Conservation (phyloP, 495 filamentous ascomycete genomes). For the Amorphotheca resinae region DNA sequence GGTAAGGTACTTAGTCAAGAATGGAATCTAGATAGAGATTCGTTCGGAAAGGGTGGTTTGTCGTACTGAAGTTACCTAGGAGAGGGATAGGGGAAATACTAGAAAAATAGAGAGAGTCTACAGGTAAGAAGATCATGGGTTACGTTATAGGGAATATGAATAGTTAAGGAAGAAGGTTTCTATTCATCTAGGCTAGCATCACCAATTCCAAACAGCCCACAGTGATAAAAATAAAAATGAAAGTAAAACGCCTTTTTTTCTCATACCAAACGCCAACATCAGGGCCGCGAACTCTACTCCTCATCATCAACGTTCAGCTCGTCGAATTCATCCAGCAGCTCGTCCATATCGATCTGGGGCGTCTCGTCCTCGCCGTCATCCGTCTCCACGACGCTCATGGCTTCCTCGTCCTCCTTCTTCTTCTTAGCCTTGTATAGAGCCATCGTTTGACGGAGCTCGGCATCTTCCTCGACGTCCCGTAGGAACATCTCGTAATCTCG, state of each 20-base stretch:
- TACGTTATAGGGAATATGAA: too few species aligned
- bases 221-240: too few species aligned
- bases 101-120: too few species aligned
- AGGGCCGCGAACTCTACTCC: slow-evolving; percentile 1
- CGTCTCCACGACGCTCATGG: slow-evolving; percentile 52
- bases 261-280: slow-evolving; percentile 2
- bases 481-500: slow-evolving; percentile 95
- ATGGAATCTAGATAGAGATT: too few species aligned
- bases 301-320: slow-evolving; percentile 52
- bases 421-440: slow-evolving; percentile 66
- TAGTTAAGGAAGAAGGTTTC: too few species aligned
- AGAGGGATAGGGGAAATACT: too few species aligned
- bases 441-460: slow-evolving; percentile 70
- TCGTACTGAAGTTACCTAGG: too few species aligned
- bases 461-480: slow-evolving; percentile 90
- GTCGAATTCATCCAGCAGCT: slow-evolving; percentile 77
- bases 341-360: slow-evolving; percentile 69
- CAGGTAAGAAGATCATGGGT: too few species aligned
- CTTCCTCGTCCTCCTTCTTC: slow-evolving; percentile 36
- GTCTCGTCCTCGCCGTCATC: slow-evolving; percentile 56
- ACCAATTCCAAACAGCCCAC: too few species aligned
- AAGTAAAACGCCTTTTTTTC: neutral
- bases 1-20: too few species aligned
- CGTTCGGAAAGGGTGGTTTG: too few species aligned
- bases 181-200: too few species aligned